These are phyloP conservation scores for Tolypocladium sp. DNA, from an alignment of 2,329 filamentous ascomycete genomes.

Conservation along the genomic window DNA sequence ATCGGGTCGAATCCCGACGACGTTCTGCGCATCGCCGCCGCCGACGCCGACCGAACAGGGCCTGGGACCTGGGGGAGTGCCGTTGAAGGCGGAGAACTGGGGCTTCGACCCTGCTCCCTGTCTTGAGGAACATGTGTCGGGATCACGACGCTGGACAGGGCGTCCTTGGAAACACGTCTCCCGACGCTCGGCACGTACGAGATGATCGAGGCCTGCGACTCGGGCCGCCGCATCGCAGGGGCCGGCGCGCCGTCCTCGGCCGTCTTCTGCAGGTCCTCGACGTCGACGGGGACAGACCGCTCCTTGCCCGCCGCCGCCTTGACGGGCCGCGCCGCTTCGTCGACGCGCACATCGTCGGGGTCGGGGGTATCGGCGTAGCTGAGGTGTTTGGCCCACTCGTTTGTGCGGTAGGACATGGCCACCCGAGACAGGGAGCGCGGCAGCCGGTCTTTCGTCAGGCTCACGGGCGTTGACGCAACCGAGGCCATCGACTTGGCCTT, in stretches of 20 bases:
- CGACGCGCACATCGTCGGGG: constrained; percentile 47
- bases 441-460: constrained; percentile 51
- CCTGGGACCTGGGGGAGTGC: constrained; percentile 2
- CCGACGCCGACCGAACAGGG: background rate
- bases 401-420: constrained; percentile 76
- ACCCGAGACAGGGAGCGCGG: constrained; percentile 67
- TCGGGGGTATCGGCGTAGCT: constrained; percentile 66
- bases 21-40: constrained; percentile 10
- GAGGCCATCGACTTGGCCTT: constrained; percentile 32
- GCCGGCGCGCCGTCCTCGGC: constrained; percentile 38
- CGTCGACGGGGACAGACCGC: constrained; percentile 48
- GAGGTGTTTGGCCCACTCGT: constrained; percentile 93
- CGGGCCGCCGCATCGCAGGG: constrained; percentile 16
- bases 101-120: constrained; percentile 8
- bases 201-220: constrained; percentile 16
- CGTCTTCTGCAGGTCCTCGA: constrained; percentile 58
- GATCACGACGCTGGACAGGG: background rate
- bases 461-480: constrained; percentile 31
- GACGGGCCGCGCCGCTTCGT: constrained; percentile 18
- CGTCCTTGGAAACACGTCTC: constrained; percentile 3
- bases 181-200: constrained; percentile 7
- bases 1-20: constrained; percentile 30
- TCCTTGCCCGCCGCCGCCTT: constrained; percentile 28
- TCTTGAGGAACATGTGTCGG: background rate
- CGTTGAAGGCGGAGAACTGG: constrained; percentile 10